These are phyloP conservation scores for Metrosideros polymorpha DNA, from an alignment of 441 rosid species.

Conservation along the genomic window DNA sequence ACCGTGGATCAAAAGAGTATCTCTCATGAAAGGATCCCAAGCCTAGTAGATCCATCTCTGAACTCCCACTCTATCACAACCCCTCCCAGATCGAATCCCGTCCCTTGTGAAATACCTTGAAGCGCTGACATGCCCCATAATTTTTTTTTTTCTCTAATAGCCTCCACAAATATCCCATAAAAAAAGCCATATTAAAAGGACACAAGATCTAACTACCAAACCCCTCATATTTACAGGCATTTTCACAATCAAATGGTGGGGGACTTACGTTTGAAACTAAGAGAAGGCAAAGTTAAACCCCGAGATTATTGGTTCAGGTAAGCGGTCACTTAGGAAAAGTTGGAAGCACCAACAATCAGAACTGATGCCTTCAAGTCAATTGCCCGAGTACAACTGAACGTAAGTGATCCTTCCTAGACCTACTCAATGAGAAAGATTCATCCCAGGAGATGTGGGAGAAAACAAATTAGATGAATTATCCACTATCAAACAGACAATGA, in stretches of 20 bases:
- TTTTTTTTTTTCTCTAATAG: neutral
- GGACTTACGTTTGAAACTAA: neutral
- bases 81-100: neutral
- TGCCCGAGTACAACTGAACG: neutral
- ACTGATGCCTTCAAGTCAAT: neutral
- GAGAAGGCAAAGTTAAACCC: neutral
- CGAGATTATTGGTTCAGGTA: neutral
- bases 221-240: neutral
- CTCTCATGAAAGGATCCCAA: neutral
- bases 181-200: neutral
- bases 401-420: neutral
- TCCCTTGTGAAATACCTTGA: neutral
- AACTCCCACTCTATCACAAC: neutral
- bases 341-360: neutral
- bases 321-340: neutral
- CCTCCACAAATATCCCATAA: neutral
- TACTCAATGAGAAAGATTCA: neutral
- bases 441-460: neutral
- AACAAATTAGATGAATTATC: neutral
- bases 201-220: neutral
- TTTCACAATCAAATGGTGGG: neutral
- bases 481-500: neutral
- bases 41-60: neutral
- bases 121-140: neutral
- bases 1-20: neutral